Percentiles rank a stretch among this genome's conserved stretches.
Conservation (phyloP, 2,329 filamentous ascomycete genomes). For the Acrocalymma vagum region DNA sequence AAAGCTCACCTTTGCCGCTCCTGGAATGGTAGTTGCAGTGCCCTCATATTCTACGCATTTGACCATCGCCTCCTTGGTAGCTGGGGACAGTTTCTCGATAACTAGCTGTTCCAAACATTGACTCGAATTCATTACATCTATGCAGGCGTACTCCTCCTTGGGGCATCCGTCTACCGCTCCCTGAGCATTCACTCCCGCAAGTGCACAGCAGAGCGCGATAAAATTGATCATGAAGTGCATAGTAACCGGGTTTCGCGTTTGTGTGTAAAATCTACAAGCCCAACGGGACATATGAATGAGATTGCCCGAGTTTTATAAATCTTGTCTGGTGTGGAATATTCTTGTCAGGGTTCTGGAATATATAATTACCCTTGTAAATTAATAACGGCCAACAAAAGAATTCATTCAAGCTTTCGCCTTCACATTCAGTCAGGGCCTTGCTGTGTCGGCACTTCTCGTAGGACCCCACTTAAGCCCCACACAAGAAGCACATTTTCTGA, state of each 20-base stretch:
- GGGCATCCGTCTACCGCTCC: conserved; percentile 25
- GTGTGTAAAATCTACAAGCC: no score
- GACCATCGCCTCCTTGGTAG: conserved; percentile 24
- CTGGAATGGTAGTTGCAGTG: conserved; percentile 20
- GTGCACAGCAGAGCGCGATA: conserved; percentile 8
- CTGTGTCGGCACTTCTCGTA: no score
- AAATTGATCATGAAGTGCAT: conserved; percentile 16
- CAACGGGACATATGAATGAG: no score
- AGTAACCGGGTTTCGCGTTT: conserved; percentile 1
- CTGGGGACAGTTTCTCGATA: conserved; percentile 16
- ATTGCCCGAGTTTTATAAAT: no score
- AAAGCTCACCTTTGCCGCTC: conserved; percentile 26
- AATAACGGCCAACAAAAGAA: no score
- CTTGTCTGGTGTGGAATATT: no score
- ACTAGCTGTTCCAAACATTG: conserved; percentile 29
- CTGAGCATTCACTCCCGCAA: conserved; percentile 6
- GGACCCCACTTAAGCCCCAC: conserved; percentile 21
- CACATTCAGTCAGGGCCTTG: no score
- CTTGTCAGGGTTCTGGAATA: no score
- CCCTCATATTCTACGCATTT: conserved; percentile 31
- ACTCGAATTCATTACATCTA: conserved; percentile 32
- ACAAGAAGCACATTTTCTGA: no score
- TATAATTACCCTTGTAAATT: no score
- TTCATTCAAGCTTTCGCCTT: no score
- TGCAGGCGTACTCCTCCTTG: conserved; percentile 30